A percentile compares a stretch with the other conserved stretches of the same genome.
Conservation (phyloP, 805 yeast genomes). For the Starmerella gropengiesseri region DNA sequence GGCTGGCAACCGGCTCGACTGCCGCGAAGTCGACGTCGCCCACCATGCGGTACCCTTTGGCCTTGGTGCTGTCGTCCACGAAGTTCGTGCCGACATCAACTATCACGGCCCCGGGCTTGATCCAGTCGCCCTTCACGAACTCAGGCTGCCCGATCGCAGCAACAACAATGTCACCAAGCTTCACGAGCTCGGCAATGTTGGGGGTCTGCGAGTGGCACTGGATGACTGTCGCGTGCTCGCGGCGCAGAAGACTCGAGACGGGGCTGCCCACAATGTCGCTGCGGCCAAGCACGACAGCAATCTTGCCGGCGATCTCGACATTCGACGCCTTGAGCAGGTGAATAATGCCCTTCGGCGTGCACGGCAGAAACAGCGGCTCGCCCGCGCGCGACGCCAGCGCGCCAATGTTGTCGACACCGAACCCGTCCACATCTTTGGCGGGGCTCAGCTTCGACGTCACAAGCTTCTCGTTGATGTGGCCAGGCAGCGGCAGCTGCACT, state of each 20-base stretch:
- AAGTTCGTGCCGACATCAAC: constrained; percentile 95
- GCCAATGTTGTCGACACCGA: constrained; percentile 78
- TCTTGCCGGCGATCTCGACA: constrained; percentile 59
- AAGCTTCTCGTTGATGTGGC: constrained; percentile 61
- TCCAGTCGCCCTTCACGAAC: constrained; percentile 77
- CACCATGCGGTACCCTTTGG: constrained; percentile 73
- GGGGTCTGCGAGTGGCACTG: constrained; percentile 67
- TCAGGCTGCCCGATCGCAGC: constrained; percentile 86
- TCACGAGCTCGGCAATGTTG: constrained; percentile 47
- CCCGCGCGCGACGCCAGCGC: constrained; percentile 85
- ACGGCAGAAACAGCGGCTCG: constrained; percentile 70
- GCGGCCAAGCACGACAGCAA: constrained; percentile 86
- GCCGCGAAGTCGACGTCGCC: constrained; percentile 86
- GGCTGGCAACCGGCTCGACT: constrained; percentile 51
- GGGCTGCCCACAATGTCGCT: constrained; percentile 96
- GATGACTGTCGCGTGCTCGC: constrained; percentile 75
- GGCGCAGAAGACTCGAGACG: constrained; percentile 69
- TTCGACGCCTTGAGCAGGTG: constrained; percentile 62
- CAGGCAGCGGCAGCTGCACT: constrained; percentile 84
- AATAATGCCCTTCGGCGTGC: constrained; percentile 92
- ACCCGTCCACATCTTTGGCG: constrained; percentile 91
- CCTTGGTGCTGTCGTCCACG: constrained; percentile 59
- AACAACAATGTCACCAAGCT: constrained; percentile 73
- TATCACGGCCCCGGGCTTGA: constrained; percentile 74
- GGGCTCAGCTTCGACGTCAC: constrained; percentile 74